These are phyloP conservation scores for Xylariaceae sp. DNA, from an alignment of 2,329 filamentous ascomycete species.

Conservation along the genomic window DNA sequence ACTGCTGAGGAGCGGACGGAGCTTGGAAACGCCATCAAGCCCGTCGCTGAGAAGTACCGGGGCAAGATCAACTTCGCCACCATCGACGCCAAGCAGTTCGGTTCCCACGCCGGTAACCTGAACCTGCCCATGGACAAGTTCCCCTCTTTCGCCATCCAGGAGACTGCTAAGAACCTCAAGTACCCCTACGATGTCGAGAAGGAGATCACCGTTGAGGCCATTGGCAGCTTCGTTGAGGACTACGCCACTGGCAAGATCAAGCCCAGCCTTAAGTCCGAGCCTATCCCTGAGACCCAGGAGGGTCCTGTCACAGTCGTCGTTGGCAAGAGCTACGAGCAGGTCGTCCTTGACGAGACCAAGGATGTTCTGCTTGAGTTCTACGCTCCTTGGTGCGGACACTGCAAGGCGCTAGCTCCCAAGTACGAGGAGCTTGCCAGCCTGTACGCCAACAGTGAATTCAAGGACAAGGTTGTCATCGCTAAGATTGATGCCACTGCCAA, in stretches of 20 bases:
- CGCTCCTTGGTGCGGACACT: conserved; percentile 98
- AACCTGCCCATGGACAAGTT: conserved; percentile 95
- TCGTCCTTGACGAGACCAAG: conserved; percentile 91
- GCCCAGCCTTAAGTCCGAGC: conserved; percentile 97
- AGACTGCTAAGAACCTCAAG: conserved; percentile 92
- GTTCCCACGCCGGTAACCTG: conserved; percentile 91
- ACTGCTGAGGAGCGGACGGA: conserved; percentile 80
- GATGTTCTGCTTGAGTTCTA: conserved; percentile 98
- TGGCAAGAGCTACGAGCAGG: conserved; percentile 85
- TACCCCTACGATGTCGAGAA: conserved; percentile 86
- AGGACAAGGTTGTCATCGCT: conserved; percentile 82
- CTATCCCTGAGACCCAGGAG: conserved; percentile 88
- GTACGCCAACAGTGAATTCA: conserved; percentile 73
- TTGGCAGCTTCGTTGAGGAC: conserved; percentile 79
- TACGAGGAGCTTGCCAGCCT: conserved; percentile 85
- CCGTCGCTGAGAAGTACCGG: conserved; percentile 85
- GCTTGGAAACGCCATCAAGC: conserved; percentile 72
- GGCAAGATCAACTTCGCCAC: conserved; percentile 96
- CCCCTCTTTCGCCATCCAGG: conserved; percentile 96
- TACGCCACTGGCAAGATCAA: conserved; percentile 83
- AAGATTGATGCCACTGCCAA: conserved; percentile 97
- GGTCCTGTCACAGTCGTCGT: conserved; percentile 83
- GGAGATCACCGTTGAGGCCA: conserved; percentile 65
- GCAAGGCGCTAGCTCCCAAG: conserved; percentile 94
- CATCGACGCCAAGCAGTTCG: conserved; percentile 90